Base-by-base conservation (phyloP, 495 filamentous ascomycete genomes). In the Hypoxylon lenormandii region DNA sequence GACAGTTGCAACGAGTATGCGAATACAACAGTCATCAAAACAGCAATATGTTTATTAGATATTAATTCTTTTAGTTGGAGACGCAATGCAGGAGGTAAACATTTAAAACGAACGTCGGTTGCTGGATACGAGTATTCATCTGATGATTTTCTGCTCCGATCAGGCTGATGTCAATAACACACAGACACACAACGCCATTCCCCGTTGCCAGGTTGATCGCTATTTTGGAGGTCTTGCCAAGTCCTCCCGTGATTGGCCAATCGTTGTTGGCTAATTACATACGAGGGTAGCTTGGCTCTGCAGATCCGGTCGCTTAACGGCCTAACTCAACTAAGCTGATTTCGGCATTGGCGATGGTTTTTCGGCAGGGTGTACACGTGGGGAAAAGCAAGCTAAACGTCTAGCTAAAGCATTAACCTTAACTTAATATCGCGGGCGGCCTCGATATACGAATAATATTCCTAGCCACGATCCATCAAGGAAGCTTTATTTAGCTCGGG, bases 81-180 rank as follows among this genome's bases (percentile, higher is more conserved):
- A 23, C 11, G 55, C 18, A 50, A 28, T 16, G 47, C 19, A 48
- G 47, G 28, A 49, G 10, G 6, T 4, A 33, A 8, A 33, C 10
- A 33, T 1, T 3, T 43, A 60, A 70, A 70, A 28, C 60, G 55
- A 64, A 37, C 26, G 60, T 45, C 7, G 8, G 18, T 5, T 15
- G 21, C 19, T 18, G 38, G n/a, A 42, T 42, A n/a, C 30, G 42
- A 45, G 42, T 45, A 6, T 51, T 13, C 16, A 48, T 63, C 58
- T 52, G 58, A 58, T 33, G 53, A 64, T 60, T 58, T 5, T 5
- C 23, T 26, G n/a, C 30, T 37, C 16, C 38, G 43, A 70, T 46
- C 55, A 64, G 60, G 67, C 60, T 64, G 67, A 62, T 70, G 61
- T 70, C 61, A 60, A 70, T 61, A 70, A 28, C 26, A 28, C 26